These are phyloP conservation scores for Lactarius pseudohatsudake DNA, from an alignment of 768 basidiomycete species.

Conservation along the genomic window DNA sequence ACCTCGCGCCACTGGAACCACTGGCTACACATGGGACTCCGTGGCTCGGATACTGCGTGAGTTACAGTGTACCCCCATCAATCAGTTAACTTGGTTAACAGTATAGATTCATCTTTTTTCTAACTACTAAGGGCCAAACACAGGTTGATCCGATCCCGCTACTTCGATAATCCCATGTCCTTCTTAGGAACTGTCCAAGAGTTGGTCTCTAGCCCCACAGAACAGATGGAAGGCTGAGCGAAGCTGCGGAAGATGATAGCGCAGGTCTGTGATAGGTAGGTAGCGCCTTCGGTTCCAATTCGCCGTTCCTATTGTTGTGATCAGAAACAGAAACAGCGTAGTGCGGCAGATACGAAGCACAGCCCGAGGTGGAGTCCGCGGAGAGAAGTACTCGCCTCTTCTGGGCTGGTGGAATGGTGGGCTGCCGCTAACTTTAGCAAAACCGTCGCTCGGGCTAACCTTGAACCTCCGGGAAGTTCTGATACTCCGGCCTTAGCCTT, in stretches of 20 bases:
- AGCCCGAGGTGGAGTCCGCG: neutral
- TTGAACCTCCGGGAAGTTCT: no score
- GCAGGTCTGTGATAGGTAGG: neutral
- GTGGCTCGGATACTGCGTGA: neutral
- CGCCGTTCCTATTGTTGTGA: neutral
- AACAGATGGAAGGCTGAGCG: neutral
- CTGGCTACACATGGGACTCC: neutral
- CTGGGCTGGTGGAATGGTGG: neutral
- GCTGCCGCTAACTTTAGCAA: neutral
- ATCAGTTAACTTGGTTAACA: neutral
- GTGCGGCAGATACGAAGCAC: neutral
- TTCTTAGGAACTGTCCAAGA: neutral
- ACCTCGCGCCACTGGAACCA: neutral
- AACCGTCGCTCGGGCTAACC: neutral
- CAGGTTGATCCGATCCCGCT: neutral
- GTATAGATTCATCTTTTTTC: neutral
- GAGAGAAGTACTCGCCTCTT: neutral
- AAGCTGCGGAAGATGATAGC: neutral
- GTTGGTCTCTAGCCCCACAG: neutral
- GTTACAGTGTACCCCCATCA: neutral
- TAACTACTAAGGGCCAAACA: neutral
- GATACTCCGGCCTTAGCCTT: no score
- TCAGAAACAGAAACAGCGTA: neutral
- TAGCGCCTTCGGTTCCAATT: neutral
- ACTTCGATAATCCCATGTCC: neutral